Percentiles rank a stretch among this genome's conserved stretches.
These are phyloP conservation scores for Naegleria gruberi DNA, from an alignment of 208 protist species.

Conservation along the genomic window DNA sequence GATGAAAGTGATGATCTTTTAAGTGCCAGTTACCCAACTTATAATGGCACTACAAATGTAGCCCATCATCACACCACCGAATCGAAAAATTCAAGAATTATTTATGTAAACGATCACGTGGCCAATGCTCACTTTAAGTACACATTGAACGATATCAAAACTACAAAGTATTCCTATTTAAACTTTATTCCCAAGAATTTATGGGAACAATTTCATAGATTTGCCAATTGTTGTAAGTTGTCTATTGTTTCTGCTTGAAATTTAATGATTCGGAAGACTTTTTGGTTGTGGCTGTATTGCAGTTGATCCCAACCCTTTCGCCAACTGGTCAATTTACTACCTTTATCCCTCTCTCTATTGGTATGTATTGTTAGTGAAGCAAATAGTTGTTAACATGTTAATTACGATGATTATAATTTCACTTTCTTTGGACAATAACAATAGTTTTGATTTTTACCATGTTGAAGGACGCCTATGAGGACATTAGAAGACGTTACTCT, in stretches of 20 bases:
- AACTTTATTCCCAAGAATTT: constrained; percentile 62
- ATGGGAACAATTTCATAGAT: constrained; percentile 52
- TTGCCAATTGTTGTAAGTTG: background rate
- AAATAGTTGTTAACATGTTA: background rate
- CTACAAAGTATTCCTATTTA: constrained; percentile 54
- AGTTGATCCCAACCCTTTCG: constrained; percentile 34
- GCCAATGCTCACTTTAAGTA: background rate
- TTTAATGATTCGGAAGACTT: background rate
- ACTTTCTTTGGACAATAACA: background rate
- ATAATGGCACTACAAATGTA: background rate
- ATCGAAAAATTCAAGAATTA: too few relatives aligned
- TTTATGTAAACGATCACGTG: background rate
- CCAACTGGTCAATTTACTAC: constrained; percentile 41
- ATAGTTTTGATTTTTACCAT: constrained; percentile 31
- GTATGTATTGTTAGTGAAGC: background rate
- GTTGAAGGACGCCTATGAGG: constrained; percentile 39
- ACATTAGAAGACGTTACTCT: constrained; percentile 18
- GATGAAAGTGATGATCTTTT: background rate
- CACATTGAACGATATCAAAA: constrained; percentile 23
- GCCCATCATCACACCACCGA: background rate
- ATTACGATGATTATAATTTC: background rate
- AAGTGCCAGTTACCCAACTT: background rate
- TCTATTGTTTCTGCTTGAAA: constrained; percentile 17
- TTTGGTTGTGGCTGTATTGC: background rate
- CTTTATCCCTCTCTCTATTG: constrained; percentile 27